A percentile compares a stretch with the other conserved stretches of the same genome.
Conservation (phyloP, 345 rosid genomes). For the Brassica incana region DNA sequence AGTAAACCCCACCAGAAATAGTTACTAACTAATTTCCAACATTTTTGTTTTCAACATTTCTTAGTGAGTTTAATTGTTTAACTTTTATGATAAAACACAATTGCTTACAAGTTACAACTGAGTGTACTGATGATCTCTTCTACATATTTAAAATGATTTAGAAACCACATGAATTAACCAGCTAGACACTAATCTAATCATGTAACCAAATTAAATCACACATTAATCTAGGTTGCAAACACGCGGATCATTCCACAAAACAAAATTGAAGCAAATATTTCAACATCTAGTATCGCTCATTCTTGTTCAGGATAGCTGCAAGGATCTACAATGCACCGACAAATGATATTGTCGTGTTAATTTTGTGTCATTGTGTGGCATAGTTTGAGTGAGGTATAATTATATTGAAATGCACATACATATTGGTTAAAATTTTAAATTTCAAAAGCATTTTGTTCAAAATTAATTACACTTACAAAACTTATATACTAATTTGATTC, state of each 20-base stretch:
- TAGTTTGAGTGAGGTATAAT: background rate
- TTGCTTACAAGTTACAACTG: background rate
- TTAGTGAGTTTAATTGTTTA: background rate
- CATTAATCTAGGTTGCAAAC: background rate
- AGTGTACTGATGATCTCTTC: background rate
- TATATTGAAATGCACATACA: background rate
- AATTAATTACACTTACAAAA: background rate
- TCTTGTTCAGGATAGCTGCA: background rate
- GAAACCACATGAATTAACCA: background rate
- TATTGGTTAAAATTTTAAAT: background rate
- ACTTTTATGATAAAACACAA: background rate
- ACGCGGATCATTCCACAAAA: background rate
- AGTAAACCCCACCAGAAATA: conserved; percentile 31
- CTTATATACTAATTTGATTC: background rate
- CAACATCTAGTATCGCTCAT: background rate
- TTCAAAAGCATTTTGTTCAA: background rate
- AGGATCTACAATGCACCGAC: background rate
- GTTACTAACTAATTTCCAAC: conserved; percentile 19
- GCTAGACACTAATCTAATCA: background rate
- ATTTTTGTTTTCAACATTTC: background rate
- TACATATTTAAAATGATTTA: background rate
- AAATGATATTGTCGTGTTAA: background rate
- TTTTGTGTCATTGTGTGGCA: background rate
- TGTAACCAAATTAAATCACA: background rate
- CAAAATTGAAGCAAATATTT: background rate